Evolutionary conservation across 75 land plant genomes (phyloP).

Genomic region (Cryptomeria japonica): DNA sequence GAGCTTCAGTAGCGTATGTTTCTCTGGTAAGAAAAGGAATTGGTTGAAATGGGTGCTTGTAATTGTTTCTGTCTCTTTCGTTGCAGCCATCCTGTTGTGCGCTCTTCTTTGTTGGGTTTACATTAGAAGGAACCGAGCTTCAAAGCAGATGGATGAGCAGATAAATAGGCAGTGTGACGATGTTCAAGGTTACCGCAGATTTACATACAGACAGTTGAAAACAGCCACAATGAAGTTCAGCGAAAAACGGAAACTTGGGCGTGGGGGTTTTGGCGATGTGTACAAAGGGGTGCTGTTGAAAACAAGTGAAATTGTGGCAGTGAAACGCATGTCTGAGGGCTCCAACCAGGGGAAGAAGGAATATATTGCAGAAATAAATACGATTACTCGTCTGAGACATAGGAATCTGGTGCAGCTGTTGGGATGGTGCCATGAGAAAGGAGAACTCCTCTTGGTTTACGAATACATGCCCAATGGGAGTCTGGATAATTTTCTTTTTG

Average conservation of each 20-base stretch:
- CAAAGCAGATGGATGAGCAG: not conserved
- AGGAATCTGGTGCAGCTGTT: slow-evolving; percentile 38
- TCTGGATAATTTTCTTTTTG: slow-evolving; percentile 24
- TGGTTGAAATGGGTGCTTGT: no score
- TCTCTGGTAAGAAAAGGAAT: no score
- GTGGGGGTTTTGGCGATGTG: slow-evolving; percentile 46
- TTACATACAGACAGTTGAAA: slow-evolving; percentile 29
- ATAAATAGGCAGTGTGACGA: not conserved
- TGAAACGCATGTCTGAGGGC: slow-evolving; percentile 28
- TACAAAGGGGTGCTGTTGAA: slow-evolving; percentile 30
- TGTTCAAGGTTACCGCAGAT: not conserved
- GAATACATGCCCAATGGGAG: slow-evolving; percentile 45
- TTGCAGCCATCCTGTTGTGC: no score
- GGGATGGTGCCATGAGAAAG: slow-evolving; percentile 47
- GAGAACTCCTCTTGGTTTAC: slow-evolving; percentile 41
- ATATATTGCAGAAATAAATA: slow-evolving; percentile 31
- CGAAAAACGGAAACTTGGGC: slow-evolving; percentile 30
- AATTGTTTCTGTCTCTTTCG: no score
- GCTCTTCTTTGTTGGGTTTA: not conserved
- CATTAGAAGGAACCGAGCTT: not conserved
- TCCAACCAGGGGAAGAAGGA: slow-evolving; percentile 39
- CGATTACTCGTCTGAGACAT: slow-evolving; percentile 37
- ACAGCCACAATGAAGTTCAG: slow-evolving; percentile 34
- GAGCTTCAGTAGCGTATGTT: no score
- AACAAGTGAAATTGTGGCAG: slow-evolving; percentile 22